Evolutionary conservation across 164 flowering plant species (phyloP).

Genomic region (Kingdonia uniflora): DNA sequence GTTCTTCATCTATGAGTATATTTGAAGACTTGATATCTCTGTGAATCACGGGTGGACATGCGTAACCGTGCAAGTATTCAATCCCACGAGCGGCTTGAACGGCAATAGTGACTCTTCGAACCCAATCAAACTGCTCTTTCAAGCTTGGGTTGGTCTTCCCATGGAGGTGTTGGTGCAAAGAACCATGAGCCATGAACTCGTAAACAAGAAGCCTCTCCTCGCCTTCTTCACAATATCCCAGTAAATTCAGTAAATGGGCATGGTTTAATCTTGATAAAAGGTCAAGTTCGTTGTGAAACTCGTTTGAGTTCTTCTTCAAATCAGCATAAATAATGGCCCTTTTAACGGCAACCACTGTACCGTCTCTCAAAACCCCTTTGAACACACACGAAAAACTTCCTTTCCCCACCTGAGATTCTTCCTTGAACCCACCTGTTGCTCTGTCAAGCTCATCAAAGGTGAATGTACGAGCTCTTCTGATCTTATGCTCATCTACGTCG

Average conservation of each 20-base stretch:
- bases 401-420: slow-evolving; percentile 77
- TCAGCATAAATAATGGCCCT: slow-evolving; percentile 65
- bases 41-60: slow-evolving; percentile 95
- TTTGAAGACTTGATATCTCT: slow-evolving; percentile 92
- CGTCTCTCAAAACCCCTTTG: slow-evolving; percentile 71
- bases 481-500: slow-evolving; percentile 67
- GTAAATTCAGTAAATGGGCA: slow-evolving; percentile 81
- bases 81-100: slow-evolving; percentile 97
- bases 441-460: slow-evolving; percentile 75
- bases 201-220: slow-evolving; percentile 90
- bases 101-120: slow-evolving; percentile 76
- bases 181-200: slow-evolving; percentile 97
- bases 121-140: slow-evolving; percentile 80
- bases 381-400: slow-evolving; percentile 92
- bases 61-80: slow-evolving; percentile 92
- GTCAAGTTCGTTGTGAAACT: slow-evolving; percentile 83
- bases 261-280: slow-evolving; percentile 82
- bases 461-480: slow-evolving; percentile 65
- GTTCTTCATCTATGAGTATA: slow-evolving; percentile 89
- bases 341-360: slow-evolving; percentile 84
- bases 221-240: slow-evolving; percentile 96
- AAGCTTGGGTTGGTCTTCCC: slow-evolving; percentile 41
- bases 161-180: slow-evolving; percentile 85
- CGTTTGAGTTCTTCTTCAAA: slow-evolving; percentile 69
- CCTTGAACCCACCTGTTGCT: slow-evolving; percentile 79